phyloP scores from a whole-genome alignment of 805 yeast species.

The Komagataella populi region DNA sequence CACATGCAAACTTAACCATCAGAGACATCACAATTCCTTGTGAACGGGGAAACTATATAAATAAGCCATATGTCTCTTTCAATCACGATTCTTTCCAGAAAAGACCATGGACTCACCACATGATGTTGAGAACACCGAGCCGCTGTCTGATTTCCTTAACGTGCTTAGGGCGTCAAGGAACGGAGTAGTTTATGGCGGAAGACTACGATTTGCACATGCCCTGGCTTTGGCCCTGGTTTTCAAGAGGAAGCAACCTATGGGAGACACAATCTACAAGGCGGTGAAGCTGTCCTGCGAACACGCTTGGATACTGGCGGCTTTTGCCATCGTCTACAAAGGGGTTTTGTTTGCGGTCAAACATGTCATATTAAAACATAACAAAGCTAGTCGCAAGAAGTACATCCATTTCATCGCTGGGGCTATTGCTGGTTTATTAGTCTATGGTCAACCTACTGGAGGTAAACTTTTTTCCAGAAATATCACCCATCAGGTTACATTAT shows the following conservation, averaged over 20 bases:
- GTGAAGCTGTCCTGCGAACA: conserved; percentile 14
- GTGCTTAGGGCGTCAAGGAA: conserved; percentile 2
- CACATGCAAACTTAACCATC: neutral
- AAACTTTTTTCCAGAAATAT: conserved; percentile 18
- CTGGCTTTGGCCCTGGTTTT: conserved; percentile 3
- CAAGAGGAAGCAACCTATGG: conserved; percentile 1
- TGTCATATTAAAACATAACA: neutral
- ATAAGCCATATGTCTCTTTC: neutral
- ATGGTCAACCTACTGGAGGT: conserved; percentile 8
- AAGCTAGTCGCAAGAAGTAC: neutral
- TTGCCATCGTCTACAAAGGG: conserved; percentile 15
- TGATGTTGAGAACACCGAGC: neutral
- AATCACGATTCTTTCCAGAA: neutral
- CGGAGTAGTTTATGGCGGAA: conserved; percentile 3
- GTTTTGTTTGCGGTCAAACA: conserved; percentile 2
- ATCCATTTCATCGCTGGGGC: conserved; percentile 16
- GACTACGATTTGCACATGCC: conserved; percentile 4
- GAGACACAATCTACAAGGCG: neutral
- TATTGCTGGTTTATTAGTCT: conserved; percentile 15
- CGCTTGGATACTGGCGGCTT: conserved; percentile 17
- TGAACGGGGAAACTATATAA: neutral
- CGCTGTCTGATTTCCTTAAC: neutral
- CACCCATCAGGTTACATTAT: conserved; percentile 63
- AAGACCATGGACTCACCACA: neutral
- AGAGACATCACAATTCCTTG: neutral